Evolutionary conservation across 208 protist genomes (phyloP).

Genomic region (Lotmaria passim): DNA sequence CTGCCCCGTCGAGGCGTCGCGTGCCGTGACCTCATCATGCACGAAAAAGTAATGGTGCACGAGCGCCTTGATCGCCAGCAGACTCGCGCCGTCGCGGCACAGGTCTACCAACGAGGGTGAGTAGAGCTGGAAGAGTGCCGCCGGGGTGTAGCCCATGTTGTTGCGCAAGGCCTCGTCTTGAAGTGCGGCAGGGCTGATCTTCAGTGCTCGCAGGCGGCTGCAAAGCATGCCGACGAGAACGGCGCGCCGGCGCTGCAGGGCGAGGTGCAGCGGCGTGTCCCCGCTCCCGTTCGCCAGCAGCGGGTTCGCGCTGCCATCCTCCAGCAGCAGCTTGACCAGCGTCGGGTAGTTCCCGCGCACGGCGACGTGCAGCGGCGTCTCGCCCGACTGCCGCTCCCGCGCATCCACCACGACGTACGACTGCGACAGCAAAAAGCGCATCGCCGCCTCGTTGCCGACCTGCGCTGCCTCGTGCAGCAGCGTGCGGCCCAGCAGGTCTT

Average conservation of each 20-base stretch:
- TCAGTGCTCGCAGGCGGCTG: constrained; percentile 43
- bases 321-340: constrained; percentile 53
- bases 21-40: constrained; percentile 29
- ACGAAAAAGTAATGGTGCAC: constrained; percentile 77
- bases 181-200: constrained; percentile 22
- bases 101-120: constrained; percentile 69
- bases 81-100: constrained; percentile 55
- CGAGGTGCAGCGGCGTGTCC: constrained; percentile 73
- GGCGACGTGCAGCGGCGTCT: constrained; percentile 75
- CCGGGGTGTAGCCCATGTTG: constrained; percentile 52
- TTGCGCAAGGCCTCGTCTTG: constrained; percentile 40
- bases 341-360: constrained; percentile 44
- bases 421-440: constrained; percentile 62
- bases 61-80: constrained; percentile 52
- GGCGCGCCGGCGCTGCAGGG: constrained; percentile 53
- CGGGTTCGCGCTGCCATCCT: constrained; percentile 43
- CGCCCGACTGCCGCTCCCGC: constrained; percentile 45
- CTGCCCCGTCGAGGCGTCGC: constrained; percentile 42
- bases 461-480: constrained; percentile 74
- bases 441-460: constrained; percentile 57
- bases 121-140: constrained; percentile 59
- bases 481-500: constrained; percentile 78
- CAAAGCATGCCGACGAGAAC: constrained; percentile 63
- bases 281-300: constrained; percentile 33
- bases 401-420: constrained; percentile 62